Base-by-base conservation (phyloP, 257 asterid species). In the Dorcoceras hygrometricum region DNA sequence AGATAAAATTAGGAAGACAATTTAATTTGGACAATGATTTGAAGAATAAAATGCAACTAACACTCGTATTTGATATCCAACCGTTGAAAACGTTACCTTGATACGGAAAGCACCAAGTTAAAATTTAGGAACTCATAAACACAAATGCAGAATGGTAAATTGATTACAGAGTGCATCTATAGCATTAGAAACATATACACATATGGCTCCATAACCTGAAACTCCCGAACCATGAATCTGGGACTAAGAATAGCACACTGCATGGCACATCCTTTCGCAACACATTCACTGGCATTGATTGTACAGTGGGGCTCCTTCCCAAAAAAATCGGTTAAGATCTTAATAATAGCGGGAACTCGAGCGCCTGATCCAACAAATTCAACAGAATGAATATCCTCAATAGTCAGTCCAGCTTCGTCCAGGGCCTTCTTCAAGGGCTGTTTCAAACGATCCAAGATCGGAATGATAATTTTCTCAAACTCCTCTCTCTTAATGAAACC, bases 281-380 rank as follows among this genome's bases (percentile, higher is more conserved):
- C 96, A 77, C 96, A 93, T 76, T 93, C 98, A 62, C 97, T 89
- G 22, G 97, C 98, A 75, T 93, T 93, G 96, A 90, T 93, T 57
- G 98, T 93, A 12, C 98, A 95, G 65, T 94, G 80, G 6, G 97
- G 98, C 75, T 93, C 97, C 83, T 82, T 84, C 16, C 90, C 87
- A 20, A 93, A 93, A 85, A 89, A 93, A 60, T 93, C 98, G 0
- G 91, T 78, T 83, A 93, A 77, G 62, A 90, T 93, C 84, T 75
- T 86, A 39, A 93, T 76, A 63, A 89, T 56, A 28, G 98, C 95
- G 60, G 98, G 98, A 29, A 90, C 96, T 36, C 98, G 82, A 68
- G 98, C 86, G 29, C 97, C 87, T 11, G 98, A 93, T 67, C 98
- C 98, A 57, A 93, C 84, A 63, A 89, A 91, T 79, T 93, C 98